phyloP scores from a whole-genome alignment of 2,329 filamentous ascomycete genomes.

The Colletotrichum sp. region DNA sequence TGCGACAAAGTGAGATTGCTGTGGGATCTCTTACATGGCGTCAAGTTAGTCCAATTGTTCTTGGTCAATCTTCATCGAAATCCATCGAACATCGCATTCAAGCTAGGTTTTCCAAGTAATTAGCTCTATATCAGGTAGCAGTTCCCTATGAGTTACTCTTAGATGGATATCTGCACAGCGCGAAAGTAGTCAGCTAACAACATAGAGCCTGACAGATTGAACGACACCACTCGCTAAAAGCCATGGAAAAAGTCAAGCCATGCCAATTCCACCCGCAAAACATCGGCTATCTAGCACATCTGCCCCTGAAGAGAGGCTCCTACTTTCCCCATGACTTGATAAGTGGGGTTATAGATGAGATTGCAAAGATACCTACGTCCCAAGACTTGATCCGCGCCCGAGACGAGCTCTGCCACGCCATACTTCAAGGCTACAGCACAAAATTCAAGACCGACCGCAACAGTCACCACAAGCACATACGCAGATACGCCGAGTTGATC shows the following conservation, averaged over 20 bases:
- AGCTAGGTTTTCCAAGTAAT: background rate
- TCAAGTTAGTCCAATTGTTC: background rate
- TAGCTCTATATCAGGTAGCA: background rate
- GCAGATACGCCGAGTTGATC: background rate
- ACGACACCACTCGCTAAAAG: background rate
- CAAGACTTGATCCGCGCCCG: background rate
- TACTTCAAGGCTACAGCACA: background rate
- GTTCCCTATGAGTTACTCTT: background rate
- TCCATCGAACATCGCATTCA: background rate
- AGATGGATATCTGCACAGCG: background rate
- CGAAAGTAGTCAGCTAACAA: background rate
- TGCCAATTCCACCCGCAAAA: background rate
- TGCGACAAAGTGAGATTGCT: background rate
- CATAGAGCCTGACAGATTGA: background rate
- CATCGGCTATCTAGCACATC: background rate
- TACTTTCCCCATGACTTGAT: background rate
- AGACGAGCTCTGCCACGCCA: background rate
- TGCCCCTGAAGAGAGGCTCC: background rate
- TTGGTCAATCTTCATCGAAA: background rate
- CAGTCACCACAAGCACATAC: background rate
- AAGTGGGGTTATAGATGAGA: background rate
- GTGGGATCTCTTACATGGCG: background rate
- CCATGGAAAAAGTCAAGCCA: background rate
- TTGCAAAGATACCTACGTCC: background rate
- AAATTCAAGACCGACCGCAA: background rate